Base-by-base conservation (phyloP, 1,139 yeast species). In the Meyerozyma carpophila region DNA sequence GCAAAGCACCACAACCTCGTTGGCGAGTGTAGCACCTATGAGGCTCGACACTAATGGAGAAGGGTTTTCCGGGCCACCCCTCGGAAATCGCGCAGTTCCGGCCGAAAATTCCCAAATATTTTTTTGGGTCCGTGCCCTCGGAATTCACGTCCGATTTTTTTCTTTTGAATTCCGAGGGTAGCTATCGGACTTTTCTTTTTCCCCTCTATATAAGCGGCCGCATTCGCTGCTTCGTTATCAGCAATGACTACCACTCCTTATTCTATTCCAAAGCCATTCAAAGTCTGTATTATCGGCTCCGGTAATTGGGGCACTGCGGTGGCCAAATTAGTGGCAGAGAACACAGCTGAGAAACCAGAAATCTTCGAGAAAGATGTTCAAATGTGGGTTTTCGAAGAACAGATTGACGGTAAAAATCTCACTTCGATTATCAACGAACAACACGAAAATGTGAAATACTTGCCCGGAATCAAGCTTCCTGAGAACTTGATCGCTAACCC, bases 251-350 rank as follows among this genome's bases (percentile, higher is more conserved):
- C 53, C 20, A 37, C 55, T 27, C 69, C 73, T 43, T 66, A 65
- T 48, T 54, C 57, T 44, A 60, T 70, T 44, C 62, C 53, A 26
- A 56, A 59, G 38, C 82, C 81, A 14, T 77, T 73, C 63, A 79
- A 66, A 55, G 66, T 80, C 44, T 76, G 84, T 50, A 79, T 84
- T 48, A 76, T 84, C 48, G 93, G 93, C 34, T 83, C 90, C 10
- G 93, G 93, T 57, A 84, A 84, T 63, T 84, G 93, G 96, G 98
- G 98, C 47, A 88, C 96, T 32, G 91, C 97, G 6, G 90, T 91
- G 44, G 96, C 97, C 51, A 91, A 91, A 68, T 84, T 91, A 42
- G 83, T 90, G 34, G 90, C 96, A 32, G 97, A 91, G 66, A 90
- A 89, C 66, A 71, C 91, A 40, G 73, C 72, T 36, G 83, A 77